Evolutionary conservation across 2,329 filamentous ascomycete species (phyloP), one percentile per base, ranked within the genome.

Genomic region (Alternaria triticimaculans): DNA sequence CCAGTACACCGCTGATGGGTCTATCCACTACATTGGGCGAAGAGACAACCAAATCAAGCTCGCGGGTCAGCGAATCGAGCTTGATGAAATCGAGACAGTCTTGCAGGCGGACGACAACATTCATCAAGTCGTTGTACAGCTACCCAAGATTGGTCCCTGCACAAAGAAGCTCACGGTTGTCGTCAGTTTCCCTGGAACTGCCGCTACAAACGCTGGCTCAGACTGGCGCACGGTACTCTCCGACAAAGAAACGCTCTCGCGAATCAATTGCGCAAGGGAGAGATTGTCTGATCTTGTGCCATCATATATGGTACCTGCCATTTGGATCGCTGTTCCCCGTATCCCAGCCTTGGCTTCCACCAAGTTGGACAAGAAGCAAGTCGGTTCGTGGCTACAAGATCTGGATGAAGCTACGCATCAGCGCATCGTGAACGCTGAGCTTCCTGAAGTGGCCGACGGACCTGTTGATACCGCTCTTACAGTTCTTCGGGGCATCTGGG

Each of bases 151-250:
- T 15, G 82, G 82, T 2, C 79, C 74, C 3, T 75, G 78, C n/a
- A 79, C 82, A 59, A 76, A 81, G 60, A 81, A 80, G n/a, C 78
- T 85, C n/a, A 79, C 82, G 7, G 78, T 82, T 11, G 79, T 86
- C 3, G 64, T 84, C 58, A 80, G 80, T 23, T 69, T 83, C 23
- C 75, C 79, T 21, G 69, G 65, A 9, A 62, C 75, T 11, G 14
- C 43, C 14, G 54, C 61, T 2, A 60, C 70, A 0, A 70, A 73
- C 20, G 70, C 66, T n/a, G 72, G 70, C 6, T 37, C 62, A 33
- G 51, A 68, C 11, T 77, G 74, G 74, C 64, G 65, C n/a, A 72
- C 62, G 14, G 65, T 80, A 28, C 75, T 81, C 54, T 69, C 79
- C 8, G 71, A 75, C 10, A 65, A 74, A 3, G 65, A 58, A 50